Evolutionary conservation across 495 filamentous ascomycete species (phyloP), one percentile per base, ranked within the genome.

Genomic region (Xylaria palmicola): DNA sequence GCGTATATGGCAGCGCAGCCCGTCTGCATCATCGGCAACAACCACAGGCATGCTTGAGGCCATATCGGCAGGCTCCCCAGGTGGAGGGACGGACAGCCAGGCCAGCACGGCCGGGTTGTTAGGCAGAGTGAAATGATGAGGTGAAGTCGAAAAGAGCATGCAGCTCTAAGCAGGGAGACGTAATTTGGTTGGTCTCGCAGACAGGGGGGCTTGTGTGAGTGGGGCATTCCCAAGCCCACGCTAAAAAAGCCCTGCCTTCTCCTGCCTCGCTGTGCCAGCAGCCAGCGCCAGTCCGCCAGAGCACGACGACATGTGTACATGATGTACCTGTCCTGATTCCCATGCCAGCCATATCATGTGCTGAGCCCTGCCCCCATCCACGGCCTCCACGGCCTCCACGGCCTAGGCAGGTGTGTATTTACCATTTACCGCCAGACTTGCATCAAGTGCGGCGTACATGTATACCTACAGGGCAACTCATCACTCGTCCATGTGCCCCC

Each of bases 81-180:
- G 41, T 34, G 39, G 39, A 55, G 27, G 41, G 36, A 7, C 34
- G 32, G 15, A 30, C 56, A 59, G 15, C 20, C 56, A 59, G 44
- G 59, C 40, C 41, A 55, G 55, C 41, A 52, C 6, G 15, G 59
- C 44, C n/a, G 50, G 39, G 17, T 37, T 55, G 39, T 48, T 29
- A 47, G n/a, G n/a, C n/a, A n/a, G 49, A 48, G 29, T 34, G 59
- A 55, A 55, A 30, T 79, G 68, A 71, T 65, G 68, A 71, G 68
- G 66, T 71, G 68, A 71, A 71, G 68, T 71, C 60, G 68, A 69
- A 69, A 69, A 69, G 68, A 67, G 56, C 64, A 65, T 69, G 66
- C 68, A 71, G 64, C 63, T 67, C 68, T 64, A 62, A 60, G 62
- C 44, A 66, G 59, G 66, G 64, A 71, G 68, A 60, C 66, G 53